Conservation (phyloP, 1,284 basidiomycete genomes). For the Apiotrichum mycotoxinovorans region DNA sequence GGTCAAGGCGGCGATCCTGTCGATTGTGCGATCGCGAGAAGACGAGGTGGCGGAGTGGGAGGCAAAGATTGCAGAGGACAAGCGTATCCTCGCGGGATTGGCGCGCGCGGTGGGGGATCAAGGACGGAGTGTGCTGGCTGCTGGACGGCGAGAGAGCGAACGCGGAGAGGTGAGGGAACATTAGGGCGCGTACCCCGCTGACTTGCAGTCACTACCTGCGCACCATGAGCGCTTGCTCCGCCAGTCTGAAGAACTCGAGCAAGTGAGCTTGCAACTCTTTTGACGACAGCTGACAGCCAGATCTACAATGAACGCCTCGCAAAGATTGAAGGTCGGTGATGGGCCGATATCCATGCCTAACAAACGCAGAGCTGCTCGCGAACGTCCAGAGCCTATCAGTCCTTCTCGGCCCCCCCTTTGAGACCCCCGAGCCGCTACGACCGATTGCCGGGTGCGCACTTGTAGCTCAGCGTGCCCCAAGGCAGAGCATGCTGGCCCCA, state of each 20-base stretch:
- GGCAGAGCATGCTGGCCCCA: not conserved
- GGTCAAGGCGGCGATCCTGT: constrained; percentile 37
- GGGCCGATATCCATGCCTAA: not conserved
- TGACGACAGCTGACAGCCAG: constrained; percentile 16
- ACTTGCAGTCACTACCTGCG: constrained; percentile 31
- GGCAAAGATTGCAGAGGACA: constrained; percentile 31
- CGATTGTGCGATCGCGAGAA: constrained; percentile 39
- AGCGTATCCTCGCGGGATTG: constrained; percentile 27
- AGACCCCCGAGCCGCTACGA: constrained; percentile 32
- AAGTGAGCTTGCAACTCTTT: constrained; percentile 20
- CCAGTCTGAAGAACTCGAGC: constrained; percentile 35
- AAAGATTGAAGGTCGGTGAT: constrained; percentile 32
- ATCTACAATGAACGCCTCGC: constrained; percentile 37
- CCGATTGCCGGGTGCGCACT: constrained; percentile 27
- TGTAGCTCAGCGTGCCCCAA: constrained; percentile 2
- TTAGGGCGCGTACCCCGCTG: not conserved
- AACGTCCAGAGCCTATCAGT: constrained; percentile 27
- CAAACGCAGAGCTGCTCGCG: constrained; percentile 13
- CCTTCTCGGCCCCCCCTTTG: constrained; percentile 43
- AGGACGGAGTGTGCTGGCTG: constrained; percentile 30
- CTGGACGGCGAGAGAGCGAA: constrained; percentile 30
- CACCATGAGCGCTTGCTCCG: constrained; percentile 35
- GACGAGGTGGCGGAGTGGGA: constrained; percentile 43
- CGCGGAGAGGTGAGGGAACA: constrained; percentile 27
- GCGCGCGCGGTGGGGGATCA: constrained; percentile 40